Evolutionary conservation across 2,329 filamentous ascomycete species (phyloP).

Genomic region (Ilyonectria sp.): DNA sequence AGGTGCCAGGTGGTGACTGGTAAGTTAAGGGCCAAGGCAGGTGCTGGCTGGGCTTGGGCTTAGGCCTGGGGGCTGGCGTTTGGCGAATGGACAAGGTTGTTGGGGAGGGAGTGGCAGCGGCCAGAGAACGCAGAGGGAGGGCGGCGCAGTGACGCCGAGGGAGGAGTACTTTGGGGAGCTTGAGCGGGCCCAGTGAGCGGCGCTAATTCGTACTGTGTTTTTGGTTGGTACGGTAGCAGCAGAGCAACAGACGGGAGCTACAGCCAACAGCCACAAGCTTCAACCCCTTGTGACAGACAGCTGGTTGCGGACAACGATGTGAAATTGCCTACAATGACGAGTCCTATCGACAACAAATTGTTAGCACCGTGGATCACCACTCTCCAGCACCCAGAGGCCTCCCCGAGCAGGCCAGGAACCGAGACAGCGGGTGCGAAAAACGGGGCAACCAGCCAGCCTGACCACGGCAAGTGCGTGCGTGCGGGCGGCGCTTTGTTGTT

Average conservation of each 20-base stretch:
- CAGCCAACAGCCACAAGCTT: conserved; percentile 5
- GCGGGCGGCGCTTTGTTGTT: conserved; percentile 36
- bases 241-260: conserved; percentile 1
- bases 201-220: conserved; percentile 41
- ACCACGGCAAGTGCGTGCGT: not conserved
- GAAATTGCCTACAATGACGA: conserved; percentile 24
- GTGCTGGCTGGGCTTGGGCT: conserved; percentile 31
- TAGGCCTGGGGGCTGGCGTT: conserved; percentile 26
- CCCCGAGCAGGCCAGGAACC: not conserved
- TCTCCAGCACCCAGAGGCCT: not conserved
- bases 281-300: not conserved
- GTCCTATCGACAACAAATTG: not conserved
- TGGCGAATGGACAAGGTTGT: conserved; percentile 38
- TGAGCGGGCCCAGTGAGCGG: conserved; percentile 11
- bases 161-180: conserved; percentile 23
- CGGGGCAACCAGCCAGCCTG: conserved; percentile 1
- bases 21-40: conserved; percentile 23
- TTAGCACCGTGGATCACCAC: not conserved
- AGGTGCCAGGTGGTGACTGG: conserved; percentile 3
- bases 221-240: conserved; percentile 24
- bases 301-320: not conserved
- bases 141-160: conserved; percentile 21
- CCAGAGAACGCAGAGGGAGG: conserved; percentile 11
- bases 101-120: conserved; percentile 27
- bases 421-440: not conserved